Conservation (phyloP, 2,329 filamentous ascomycete genomes). For the Botryotinia narcissicola region DNA sequence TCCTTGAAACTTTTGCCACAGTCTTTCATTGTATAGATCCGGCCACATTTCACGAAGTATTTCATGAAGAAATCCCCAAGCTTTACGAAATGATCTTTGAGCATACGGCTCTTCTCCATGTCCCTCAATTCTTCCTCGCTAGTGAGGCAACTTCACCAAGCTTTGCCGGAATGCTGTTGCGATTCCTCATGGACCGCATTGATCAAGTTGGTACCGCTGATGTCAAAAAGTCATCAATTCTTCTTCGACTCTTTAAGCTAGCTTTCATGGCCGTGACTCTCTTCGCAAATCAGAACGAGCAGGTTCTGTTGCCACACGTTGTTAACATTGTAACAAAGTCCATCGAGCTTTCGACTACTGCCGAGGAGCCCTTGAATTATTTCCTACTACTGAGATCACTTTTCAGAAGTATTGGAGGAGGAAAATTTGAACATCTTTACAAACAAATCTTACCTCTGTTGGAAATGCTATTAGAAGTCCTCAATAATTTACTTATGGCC, state of each 20-base stretch:
- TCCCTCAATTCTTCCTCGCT: slow-evolving; percentile 97
- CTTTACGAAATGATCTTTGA: slow-evolving; percentile 98
- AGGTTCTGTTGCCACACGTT: slow-evolving; percentile 91
- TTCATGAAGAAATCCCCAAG: slow-evolving; percentile 93
- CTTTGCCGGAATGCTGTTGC: slow-evolving; percentile 96
- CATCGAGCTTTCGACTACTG: slow-evolving; percentile 91
- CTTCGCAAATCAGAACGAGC: slow-evolving; percentile 92
- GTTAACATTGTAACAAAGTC: slow-evolving; percentile 97
- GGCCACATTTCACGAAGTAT: slow-evolving; percentile 97
- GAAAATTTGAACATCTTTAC: slow-evolving; percentile 95
- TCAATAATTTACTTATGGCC: slow-evolving; percentile 90
- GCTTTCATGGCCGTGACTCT: slow-evolving; percentile 99
- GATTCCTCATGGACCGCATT: slow-evolving; percentile 96
- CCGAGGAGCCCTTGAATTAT: slow-evolving; percentile 98
- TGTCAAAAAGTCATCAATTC: slow-evolving; percentile 86
- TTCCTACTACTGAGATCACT: slow-evolving; percentile 89
- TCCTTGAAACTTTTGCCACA: slow-evolving; percentile 95
- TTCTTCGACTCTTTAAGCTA: slow-evolving; percentile 92
- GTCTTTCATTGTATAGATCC: slow-evolving; percentile 99
- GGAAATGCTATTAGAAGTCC: slow-evolving; percentile 95
- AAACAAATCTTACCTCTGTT: slow-evolving; percentile 95
- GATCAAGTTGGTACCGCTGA: slow-evolving; percentile 92
- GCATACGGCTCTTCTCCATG: slow-evolving; percentile 87
- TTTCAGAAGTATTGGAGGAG: slow-evolving; percentile 94
- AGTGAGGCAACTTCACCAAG: slow-evolving; percentile 96